phyloP scores from a whole-genome alignment of 2,329 filamentous ascomycete species.

The Teratosphaeria gauchensis region DNA sequence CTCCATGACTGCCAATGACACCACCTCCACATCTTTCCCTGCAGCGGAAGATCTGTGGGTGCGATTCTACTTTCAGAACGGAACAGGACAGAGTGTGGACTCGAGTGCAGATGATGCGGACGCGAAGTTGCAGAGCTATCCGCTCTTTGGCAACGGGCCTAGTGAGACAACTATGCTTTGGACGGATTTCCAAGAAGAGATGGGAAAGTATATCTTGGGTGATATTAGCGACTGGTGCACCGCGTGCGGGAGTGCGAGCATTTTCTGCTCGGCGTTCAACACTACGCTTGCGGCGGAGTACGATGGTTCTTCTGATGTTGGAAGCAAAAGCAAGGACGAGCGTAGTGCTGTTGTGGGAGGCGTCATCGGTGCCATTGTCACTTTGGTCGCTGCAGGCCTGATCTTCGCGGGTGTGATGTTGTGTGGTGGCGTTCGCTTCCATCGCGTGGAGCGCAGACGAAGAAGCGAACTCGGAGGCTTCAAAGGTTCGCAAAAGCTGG shows the following conservation, averaged over 20 bases:
- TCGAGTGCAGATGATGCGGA: neutral
- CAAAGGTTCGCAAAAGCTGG: constrained; percentile 46
- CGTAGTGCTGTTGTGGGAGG: constrained; percentile 39
- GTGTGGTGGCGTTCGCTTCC: constrained; percentile 37
- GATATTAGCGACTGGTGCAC: constrained; percentile 40
- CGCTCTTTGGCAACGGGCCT: constrained; percentile 42
- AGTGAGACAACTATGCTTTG: constrained; percentile 40
- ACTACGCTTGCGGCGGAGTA: constrained; percentile 6
- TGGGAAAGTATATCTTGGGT: constrained; percentile 35
- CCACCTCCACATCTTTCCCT: constrained; percentile 26
- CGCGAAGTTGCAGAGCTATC: constrained; percentile 31
- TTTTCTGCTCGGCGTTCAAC: constrained; percentile 44
- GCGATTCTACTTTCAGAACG: constrained; percentile 49
- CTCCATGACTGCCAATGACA: constrained; percentile 27
- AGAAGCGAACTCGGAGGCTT: constrained; percentile 42
- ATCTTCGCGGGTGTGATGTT: constrained; percentile 34
- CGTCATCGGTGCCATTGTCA: constrained; percentile 47
- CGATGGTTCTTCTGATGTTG: neutral
- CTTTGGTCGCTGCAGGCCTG: constrained; percentile 37
- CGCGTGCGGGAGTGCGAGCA: constrained; percentile 33
- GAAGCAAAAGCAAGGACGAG: neutral
- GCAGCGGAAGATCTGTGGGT: constrained; percentile 40
- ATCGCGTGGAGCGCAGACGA: constrained; percentile 24
- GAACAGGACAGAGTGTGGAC: constrained; percentile 29
- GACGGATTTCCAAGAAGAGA: constrained; percentile 39